phyloP scores from a whole-genome alignment of 2,329 filamentous ascomycete species.

The Phialophora tarda region DNA sequence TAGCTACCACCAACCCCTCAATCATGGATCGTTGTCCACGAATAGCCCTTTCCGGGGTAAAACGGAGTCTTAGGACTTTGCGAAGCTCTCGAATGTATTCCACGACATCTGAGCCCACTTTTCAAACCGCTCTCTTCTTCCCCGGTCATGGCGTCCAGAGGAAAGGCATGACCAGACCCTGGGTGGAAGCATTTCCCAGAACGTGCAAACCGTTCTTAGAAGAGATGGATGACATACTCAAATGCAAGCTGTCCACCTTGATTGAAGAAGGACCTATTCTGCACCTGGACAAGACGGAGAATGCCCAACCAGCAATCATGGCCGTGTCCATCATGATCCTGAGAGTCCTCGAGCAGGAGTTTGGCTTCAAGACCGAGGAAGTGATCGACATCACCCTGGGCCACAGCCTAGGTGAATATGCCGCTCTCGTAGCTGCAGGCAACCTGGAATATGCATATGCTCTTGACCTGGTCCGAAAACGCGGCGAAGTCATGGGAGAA shows the following conservation, averaged over 20 bases:
- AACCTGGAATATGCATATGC: constrained; percentile 80
- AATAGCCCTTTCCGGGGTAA: constrained; percentile 15
- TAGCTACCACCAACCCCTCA: constrained; percentile 7
- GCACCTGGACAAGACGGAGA: constrained; percentile 77
- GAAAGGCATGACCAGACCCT: constrained; percentile 83
- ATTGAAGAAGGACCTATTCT: constrained; percentile 81
- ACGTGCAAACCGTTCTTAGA: constrained; percentile 79
- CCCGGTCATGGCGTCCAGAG: constrained; percentile 80
- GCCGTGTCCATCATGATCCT: constrained; percentile 89
- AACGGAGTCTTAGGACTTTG: constrained; percentile 13
- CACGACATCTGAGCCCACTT: constrained; percentile 32
- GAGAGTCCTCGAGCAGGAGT: constrained; percentile 83
- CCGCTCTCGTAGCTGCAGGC: constrained; percentile 82
- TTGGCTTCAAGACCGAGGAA: constrained; percentile 72
- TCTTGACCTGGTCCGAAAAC: constrained; percentile 73
- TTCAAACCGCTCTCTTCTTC: constrained; percentile 56
- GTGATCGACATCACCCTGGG: constrained; percentile 83
- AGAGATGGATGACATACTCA: constrained; percentile 79
- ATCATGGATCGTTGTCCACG: constrained; percentile 30
- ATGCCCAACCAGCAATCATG: constrained; percentile 96
- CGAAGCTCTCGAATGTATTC: constrained; percentile 30
- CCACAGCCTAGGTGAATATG: constrained; percentile 92
- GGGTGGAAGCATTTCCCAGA: constrained; percentile 82
- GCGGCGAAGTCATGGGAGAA: constrained; percentile 82
- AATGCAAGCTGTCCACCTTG: constrained; percentile 74